phyloP scores from a whole-genome alignment of 2,329 filamentous ascomycete genomes.

The Hirsutella rhossiliensis region DNA sequence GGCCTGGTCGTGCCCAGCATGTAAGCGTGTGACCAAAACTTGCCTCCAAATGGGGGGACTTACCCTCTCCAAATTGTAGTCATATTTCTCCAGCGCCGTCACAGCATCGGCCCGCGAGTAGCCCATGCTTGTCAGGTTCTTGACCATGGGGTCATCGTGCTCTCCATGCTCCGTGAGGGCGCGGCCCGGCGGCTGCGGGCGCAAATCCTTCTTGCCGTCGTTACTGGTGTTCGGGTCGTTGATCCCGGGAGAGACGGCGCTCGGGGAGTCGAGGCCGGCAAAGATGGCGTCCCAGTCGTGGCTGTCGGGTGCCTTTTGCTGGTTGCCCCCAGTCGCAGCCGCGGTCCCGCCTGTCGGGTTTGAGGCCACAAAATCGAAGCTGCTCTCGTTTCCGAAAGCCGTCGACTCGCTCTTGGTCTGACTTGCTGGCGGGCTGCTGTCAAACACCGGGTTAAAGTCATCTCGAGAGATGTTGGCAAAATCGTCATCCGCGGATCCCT shows the following conservation, averaged over 20 bases:
- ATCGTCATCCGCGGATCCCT: conserved; percentile 67
- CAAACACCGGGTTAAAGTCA: conserved; percentile 74
- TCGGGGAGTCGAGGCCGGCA: conserved; percentile 56
- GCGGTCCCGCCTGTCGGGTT: conserved; percentile 17
- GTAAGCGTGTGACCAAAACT: conserved; percentile 6
- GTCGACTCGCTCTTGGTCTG: conserved; percentile 41
- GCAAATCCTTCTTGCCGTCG: conserved; percentile 9
- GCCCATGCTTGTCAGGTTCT: conserved; percentile 82
- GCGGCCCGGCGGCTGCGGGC: conserved; percentile 36
- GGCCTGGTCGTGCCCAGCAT: conserved; percentile 21
- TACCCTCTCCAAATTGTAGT: conserved; percentile 94
- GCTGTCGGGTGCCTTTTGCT: conserved; percentile 30
- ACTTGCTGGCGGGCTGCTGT: conserved; percentile 50
- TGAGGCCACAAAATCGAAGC: conserved; percentile 44
- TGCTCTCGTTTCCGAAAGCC: conserved; percentile 40
- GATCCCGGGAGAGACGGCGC: conserved; percentile 13
- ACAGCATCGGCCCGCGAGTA: conserved; percentile 65
- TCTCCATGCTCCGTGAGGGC: conserved; percentile 62
- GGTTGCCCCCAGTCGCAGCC: conserved; percentile 25
- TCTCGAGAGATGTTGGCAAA: conserved; percentile 64
- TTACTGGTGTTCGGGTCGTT: conserved; percentile 1
- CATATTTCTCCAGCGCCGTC: conserved; percentile 78
- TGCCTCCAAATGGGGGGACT: conserved; percentile 19
- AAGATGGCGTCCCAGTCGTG: conserved; percentile 97
- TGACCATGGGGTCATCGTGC: conserved; percentile 85